phyloP scores from a whole-genome alignment of 257 asterid species.

The Fraxinus quadrangulata region DNA sequence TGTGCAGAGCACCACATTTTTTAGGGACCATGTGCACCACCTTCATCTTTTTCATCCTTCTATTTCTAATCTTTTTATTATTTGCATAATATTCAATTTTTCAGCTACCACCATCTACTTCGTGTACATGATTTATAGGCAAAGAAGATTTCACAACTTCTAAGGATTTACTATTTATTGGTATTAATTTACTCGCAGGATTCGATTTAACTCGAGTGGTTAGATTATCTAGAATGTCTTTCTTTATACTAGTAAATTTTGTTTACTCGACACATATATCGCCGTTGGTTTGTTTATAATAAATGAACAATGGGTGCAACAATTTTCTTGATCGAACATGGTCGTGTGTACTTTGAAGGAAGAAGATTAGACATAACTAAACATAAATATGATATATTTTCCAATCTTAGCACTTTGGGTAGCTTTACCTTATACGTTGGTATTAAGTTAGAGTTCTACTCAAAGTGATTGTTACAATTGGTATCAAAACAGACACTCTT shows the following conservation, averaged over 20 bases:
- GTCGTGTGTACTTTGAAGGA: too few species aligned
- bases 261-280: neutral
- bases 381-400: too few species aligned
- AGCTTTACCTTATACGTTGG: too few species aligned
- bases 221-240: neutral
- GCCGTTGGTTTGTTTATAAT: neutral
- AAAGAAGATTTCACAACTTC: too few species aligned
- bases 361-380: too few species aligned
- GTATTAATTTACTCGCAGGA: neutral
- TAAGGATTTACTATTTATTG: neutral
- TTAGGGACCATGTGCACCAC: conserved; percentile 25
- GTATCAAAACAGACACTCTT: too few species aligned
- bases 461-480: too few species aligned
- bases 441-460: too few species aligned
- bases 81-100: conserved; percentile 24
- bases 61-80: neutral
- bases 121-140: neutral
- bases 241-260: neutral
- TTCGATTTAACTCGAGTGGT: neutral
- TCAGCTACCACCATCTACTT: conserved; percentile 24
- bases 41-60: neutral
- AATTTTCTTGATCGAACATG: too few species aligned
- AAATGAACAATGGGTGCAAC: too few species aligned
- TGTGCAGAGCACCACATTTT: conserved; percentile 25
- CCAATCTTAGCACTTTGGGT: too few species aligned